Conservation (phyloP, 805 yeast species). For the Candida ulmi region DNA sequence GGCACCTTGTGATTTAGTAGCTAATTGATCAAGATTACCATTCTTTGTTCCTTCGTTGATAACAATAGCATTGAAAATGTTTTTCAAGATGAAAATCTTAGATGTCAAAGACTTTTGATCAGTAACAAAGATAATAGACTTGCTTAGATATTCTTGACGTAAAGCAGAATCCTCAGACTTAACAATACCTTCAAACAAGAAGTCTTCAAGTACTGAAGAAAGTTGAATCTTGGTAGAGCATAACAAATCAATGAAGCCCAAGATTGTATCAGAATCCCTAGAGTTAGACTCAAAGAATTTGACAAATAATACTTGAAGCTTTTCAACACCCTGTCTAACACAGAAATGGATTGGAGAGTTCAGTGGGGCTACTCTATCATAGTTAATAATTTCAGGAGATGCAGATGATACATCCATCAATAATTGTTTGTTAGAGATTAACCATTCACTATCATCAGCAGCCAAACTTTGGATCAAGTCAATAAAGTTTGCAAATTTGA, state of each 20-base stretch:
- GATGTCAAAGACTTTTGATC: slow-evolving; percentile 44
- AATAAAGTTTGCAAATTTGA: slow-evolving; percentile 67
- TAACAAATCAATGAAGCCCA: slow-evolving; percentile 37
- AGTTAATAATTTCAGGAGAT: slow-evolving; percentile 37
- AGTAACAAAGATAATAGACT: slow-evolving; percentile 45
- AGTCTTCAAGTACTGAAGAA: slow-evolving; percentile 47
- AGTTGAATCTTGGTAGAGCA: slow-evolving; percentile 41
- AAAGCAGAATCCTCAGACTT: slow-evolving; percentile 38
- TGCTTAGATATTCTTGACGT: slow-evolving; percentile 46
- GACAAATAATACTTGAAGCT: slow-evolving; percentile 48
- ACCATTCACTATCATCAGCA: slow-evolving; percentile 51
- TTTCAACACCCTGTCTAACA: slow-evolving; percentile 61
- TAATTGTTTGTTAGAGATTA: slow-evolving; percentile 41
- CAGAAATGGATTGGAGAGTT: slow-evolving; percentile 63
- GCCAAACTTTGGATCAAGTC: slow-evolving; percentile 56
- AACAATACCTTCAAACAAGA: slow-evolving; percentile 51
- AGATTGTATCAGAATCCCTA: slow-evolving; percentile 31
- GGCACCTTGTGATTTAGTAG: slow-evolving; percentile 26
- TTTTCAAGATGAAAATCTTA: slow-evolving; percentile 54
- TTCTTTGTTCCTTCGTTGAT: slow-evolving; percentile 50
- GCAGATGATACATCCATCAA: slow-evolving; percentile 37
- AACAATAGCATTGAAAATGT: slow-evolving; percentile 60
- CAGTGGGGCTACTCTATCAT: slow-evolving; percentile 37
- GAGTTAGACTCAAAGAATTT: slow-evolving; percentile 28
- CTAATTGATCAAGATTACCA: slow-evolving; percentile 43